Evolutionary conservation across 805 yeast genomes (phyloP).

Genomic region (Hagleromyces aurorensis): DNA sequence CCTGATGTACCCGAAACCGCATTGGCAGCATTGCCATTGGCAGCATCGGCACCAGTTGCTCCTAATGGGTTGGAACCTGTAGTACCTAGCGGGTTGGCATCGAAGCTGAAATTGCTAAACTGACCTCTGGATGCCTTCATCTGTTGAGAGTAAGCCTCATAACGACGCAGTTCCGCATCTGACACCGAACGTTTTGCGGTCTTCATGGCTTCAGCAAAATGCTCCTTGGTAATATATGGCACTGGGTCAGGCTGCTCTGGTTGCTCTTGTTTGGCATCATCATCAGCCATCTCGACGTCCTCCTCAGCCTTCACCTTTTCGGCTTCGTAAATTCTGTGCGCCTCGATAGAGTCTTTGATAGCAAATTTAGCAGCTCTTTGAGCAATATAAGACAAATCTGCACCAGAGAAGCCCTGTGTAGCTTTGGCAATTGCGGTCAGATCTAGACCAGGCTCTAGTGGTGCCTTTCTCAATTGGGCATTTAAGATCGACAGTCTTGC

Average conservation of each 20-base stretch:
- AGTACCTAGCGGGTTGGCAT: constrained; percentile 47
- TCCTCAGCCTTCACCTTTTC: constrained; percentile 38
- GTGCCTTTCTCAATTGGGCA: constrained; percentile 97
- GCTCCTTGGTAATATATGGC: constrained; percentile 88
- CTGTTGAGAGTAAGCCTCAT: constrained; percentile 97
- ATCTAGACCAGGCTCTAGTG: constrained; percentile 94
- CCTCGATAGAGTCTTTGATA: constrained; percentile 94
- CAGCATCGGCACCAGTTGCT: constrained; percentile 33
- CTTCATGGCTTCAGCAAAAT: constrained; percentile 99
- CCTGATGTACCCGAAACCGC: constrained; percentile 33
- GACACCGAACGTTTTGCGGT: constrained; percentile 96
- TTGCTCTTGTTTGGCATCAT: constrained; percentile 30
- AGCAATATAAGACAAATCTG: constrained; percentile 92
- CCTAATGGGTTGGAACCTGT: too few species aligned
- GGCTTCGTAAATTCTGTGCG: constrained; percentile 44
- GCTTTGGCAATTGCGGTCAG: constrained; percentile 82
- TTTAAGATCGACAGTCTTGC: constrained; percentile 89
- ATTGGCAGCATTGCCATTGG: constrained; percentile 16
- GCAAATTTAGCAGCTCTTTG: constrained; percentile 99
- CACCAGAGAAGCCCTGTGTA: constrained; percentile 99
- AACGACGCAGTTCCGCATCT: constrained; percentile 95
- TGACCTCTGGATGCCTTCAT: constrained; percentile 94
- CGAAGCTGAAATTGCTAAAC: constrained; percentile 81
- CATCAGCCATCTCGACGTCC: constrained; percentile 40
- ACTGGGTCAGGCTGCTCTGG: constrained; percentile 87